Percentiles rank a stretch among this genome's conserved stretches.
Conservation (phyloP, 306 rosid genomes). For the Cyclanthera cordifolia region DNA sequence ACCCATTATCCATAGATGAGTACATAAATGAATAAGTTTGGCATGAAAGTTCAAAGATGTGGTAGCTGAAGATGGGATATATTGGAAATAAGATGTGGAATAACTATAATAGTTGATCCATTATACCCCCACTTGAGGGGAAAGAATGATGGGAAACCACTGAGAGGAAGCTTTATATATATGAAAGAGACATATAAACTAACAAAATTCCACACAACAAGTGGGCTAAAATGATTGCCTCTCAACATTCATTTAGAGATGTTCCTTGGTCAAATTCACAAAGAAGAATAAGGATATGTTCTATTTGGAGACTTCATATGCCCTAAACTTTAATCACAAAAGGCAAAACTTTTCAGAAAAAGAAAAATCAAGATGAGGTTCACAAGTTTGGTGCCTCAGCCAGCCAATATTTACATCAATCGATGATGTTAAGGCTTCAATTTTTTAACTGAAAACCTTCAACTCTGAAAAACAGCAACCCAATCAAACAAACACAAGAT, state of each 20-base stretch:
- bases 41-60: background rate
- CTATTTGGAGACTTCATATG: background rate
- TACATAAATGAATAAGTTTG: background rate
- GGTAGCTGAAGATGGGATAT: background rate
- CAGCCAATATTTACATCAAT: constrained; percentile 5
- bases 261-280: background rate
- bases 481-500: constrained; percentile 4
- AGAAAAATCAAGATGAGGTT: background rate
- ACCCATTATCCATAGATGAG: too few species aligned
- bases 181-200: background rate
- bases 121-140: background rate
- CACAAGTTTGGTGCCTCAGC: background rate
- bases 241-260: background rate
- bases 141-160: background rate
- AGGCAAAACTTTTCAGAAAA: background rate
- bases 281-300: background rate
- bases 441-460: background rate
- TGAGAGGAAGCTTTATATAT: background rate
- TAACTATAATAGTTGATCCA: background rate
- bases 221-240: background rate
- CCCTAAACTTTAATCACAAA: background rate
- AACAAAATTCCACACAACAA: background rate
- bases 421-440: background rate
- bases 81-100: background rate
- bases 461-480: background rate